A percentile compares a stretch with the other conserved stretches of the same genome.
phyloP scores from a whole-genome alignment of 495 filamentous ascomycete species.

The Aspergillus heteromorphus region DNA sequence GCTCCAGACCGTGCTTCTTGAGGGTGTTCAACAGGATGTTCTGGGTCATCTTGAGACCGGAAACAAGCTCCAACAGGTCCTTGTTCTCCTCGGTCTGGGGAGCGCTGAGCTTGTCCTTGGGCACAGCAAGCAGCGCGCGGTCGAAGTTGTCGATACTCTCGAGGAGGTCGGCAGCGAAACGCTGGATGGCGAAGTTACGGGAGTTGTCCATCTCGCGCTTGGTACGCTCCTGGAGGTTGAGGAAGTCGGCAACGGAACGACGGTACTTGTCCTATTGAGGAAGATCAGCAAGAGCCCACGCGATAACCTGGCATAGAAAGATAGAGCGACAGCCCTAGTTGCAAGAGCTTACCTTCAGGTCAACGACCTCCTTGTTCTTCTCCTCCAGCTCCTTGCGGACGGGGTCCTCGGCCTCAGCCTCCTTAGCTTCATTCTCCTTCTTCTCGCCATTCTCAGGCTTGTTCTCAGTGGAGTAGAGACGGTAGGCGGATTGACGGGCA shows the following conservation, averaged over 20 bases:
- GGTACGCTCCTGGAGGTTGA: constrained; percentile 92
- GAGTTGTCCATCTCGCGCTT: constrained; percentile 83
- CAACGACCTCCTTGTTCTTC: constrained; percentile 76
- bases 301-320: neutral
- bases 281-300: neutral
- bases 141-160: constrained; percentile 96
- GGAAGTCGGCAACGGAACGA: constrained; percentile 90
- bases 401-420: constrained; percentile 47
- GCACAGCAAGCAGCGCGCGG: constrained; percentile 76
- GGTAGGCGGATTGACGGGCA: constrained; percentile 23
- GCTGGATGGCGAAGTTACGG: constrained; percentile 88
- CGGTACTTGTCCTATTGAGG: constrained; percentile 79
- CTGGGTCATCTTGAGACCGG: constrained; percentile 93
- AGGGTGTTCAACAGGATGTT: constrained; percentile 80
- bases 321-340: neutral
- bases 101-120: constrained; percentile 59
- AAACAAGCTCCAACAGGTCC: constrained; percentile 74
- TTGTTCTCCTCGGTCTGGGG: constrained; percentile 41
- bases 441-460: constrained; percentile 30
- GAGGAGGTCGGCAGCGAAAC: constrained; percentile 89
- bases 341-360: constrained; percentile 66
- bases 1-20: constrained; percentile 87
- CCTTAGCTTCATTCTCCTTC: constrained; percentile 28
- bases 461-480: constrained; percentile 42
- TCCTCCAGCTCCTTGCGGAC: constrained; percentile 66